phyloP scores from a whole-genome alignment of 176 grass and related monocot genomes.

The Hordeum vulgare region MorexV3_pseudomolecules_assembly NC_058524.1:460922452-460922951 shows the following conservation, averaged over 20 bases:
- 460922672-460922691: constrained; percentile 34
- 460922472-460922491: constrained; percentile 28
- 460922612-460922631: constrained; percentile 46
- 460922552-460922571: not conserved
- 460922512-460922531: not conserved
- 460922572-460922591: not conserved
- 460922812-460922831: constrained; percentile 77
- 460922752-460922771: constrained; percentile 27
- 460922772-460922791: constrained; percentile 43
- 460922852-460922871: constrained; percentile 1
- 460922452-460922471: constrained; percentile 15
- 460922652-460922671: constrained; percentile 47
- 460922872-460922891: constrained; percentile 7
- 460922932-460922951: constrained; percentile 28
- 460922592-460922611: not conserved
- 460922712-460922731: constrained; percentile 23
- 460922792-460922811: constrained; percentile 64
- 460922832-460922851: constrained; percentile 86
- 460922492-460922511: constrained; percentile 67
- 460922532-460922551: constrained; percentile 37
- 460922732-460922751: constrained; percentile 31
- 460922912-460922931: not conserved
- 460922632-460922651: constrained; percentile 45
- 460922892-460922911: not conserved
- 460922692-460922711: constrained; percentile 38